Base-by-base conservation (phyloP, 768 basidiomycete species). In the Suillus bovinus region DNA sequence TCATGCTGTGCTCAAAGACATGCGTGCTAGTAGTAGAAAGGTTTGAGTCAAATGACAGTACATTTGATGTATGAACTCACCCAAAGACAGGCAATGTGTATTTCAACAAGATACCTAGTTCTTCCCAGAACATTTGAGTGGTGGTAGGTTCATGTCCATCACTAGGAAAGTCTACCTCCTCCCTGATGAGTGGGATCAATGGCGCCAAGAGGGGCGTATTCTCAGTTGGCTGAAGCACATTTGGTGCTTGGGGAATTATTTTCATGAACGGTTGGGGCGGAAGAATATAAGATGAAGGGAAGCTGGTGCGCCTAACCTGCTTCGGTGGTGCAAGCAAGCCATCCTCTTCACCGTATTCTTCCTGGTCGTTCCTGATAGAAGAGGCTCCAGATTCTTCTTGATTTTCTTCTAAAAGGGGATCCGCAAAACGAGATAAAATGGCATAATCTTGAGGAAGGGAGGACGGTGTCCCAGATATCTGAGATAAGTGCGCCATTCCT, bases 1-100 rank as follows among this genome's bases (percentile, higher is more conserved):
- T 83, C 44, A 99, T 84, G 27, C 90, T 91, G 74, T 94, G 96
- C 72, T 99, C 96, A 34, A 94, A 80, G 31, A 93, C 62, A 67
- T 91, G 90, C 2, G 91, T 89, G 9, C 92, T 91, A 54, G 56
- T 91, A 54, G 56, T 16, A 29, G 24, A 38, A 27, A n/a, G 56
- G 22, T 58, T 46, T 56, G 50, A 58, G 46, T 55, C 5, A 29
- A 47, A 7, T 38, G 42, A 46, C 5, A 8, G 14, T 2, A 27
- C 50, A 56, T 6, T 17, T 54, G 50, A 58, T 41, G 39, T 34
- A 33, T 33, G 34, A 34, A 80, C 85, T 63, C 66, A 92, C 91
- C 86, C 83, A 68, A 89, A 89, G 38, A 93, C 87, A 10, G 91
- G 91, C 24, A 90, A 69, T 6, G 90, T 83, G 72, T 89, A 93